Conservation (phyloP, 805 yeast species). For the Ascoidea rubescens region DNA sequence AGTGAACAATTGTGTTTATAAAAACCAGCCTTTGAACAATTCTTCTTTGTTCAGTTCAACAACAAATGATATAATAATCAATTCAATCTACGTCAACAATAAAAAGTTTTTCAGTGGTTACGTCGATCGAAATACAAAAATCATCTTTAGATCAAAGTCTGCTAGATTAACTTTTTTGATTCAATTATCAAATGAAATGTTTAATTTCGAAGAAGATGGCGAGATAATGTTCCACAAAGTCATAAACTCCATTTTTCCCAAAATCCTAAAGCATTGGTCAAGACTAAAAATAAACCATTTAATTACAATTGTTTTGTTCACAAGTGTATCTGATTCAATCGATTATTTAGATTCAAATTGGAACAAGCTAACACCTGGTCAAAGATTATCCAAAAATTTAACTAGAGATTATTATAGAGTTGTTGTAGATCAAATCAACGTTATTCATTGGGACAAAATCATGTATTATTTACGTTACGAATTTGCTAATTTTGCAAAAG, state of each 20-base stretch:
- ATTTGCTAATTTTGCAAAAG: slow-evolving; percentile 69
- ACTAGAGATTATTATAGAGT: slow-evolving; percentile 74
- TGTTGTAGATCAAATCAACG: slow-evolving; percentile 88
- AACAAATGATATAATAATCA: slow-evolving; percentile 9
- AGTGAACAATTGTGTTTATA: slow-evolving; percentile 49
- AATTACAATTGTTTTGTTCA: slow-evolving; percentile 78
- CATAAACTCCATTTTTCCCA: slow-evolving; percentile 85
- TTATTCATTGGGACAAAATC: slow-evolving; percentile 79
- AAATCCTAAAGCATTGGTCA: slow-evolving; percentile 78
- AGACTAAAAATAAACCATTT: slow-evolving; percentile 80
- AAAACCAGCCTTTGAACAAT: slow-evolving; percentile 46
- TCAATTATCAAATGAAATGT: slow-evolving; percentile 91
- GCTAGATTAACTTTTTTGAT: slow-evolving; percentile 72
- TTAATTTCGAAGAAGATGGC: slow-evolving; percentile 96
- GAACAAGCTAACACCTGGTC: slow-evolving; percentile 11
- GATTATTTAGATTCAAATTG: slow-evolving; percentile 17
- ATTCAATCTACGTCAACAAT: slow-evolving; percentile 43
- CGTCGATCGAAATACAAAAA: slow-evolving; percentile 54
- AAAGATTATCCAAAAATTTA: slow-evolving; percentile 48
- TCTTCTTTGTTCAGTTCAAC: slow-evolving; percentile 49
- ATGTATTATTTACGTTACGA: slow-evolving; percentile 80
- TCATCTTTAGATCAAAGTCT: slow-evolving; percentile 84
- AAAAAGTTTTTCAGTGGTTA: slow-evolving; percentile 61
- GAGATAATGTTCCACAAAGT: slow-evolving; percentile 87
- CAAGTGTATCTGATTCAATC: slow-evolving; percentile 47